Base-by-base conservation (phyloP, 2,329 filamentous ascomycete genomes). In the Balansia obtecta region DNA sequence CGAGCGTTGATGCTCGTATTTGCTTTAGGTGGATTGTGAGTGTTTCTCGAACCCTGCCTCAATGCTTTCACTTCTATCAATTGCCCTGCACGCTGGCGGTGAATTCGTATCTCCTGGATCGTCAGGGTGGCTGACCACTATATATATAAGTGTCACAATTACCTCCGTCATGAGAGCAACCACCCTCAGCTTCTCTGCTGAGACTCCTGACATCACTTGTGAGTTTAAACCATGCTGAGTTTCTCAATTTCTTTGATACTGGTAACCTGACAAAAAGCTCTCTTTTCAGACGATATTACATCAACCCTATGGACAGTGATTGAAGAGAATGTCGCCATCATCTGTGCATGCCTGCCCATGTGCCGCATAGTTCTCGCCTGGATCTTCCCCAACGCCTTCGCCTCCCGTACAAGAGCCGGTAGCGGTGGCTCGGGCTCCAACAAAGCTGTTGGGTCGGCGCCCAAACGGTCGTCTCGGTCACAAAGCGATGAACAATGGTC, bases 141-240 rank as follows among this genome's bases (percentile, higher is more conserved):
- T 34, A 7, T 38, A 2, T 34, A 7, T 20, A 6, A 64, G 64
- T 45, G 66, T 66, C 13, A 68, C 66, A 20, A 63, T 71, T 38
- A 71, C 68, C 2, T 71, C 69, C 12, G 68, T 71, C 43, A 52
- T 71, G 50, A 66, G 70, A 13, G 64, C 67, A 50, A 68, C 67
- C 34, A 70, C 67, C 1, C 59, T 71, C 9, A 57, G 64, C 41
- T 64, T 66, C 52, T 68, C 69, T 11, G 67, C 65, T 5, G 66
- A 60, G 12, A 69, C 61, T 33, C 60, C 62, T 5, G 68, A 72
- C 43, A 58, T 54, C 13, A 68, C 66, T 22, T 68, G 64, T 66
- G 54, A 44, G 63, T 54, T 18, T 27, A 27, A 4, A 18, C 15
- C 16, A 15, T 11, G 5, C 20, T 4, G n/a, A 16, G 5, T 27